phyloP scores from a whole-genome alignment of 2,329 filamentous ascomycete genomes.

The Trichoderma pleuroti region DNA sequence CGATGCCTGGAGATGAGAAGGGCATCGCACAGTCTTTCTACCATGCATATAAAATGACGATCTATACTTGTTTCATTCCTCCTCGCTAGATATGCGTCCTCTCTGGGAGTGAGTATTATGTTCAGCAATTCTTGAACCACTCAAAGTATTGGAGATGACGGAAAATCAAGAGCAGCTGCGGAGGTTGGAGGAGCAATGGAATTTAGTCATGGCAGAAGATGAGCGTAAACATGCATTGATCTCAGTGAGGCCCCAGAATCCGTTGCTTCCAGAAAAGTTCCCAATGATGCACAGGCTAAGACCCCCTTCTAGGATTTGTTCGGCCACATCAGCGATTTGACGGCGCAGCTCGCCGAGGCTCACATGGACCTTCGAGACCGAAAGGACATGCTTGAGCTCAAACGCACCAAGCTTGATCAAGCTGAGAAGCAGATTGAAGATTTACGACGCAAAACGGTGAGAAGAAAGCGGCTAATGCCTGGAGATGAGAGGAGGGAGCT shows the following conservation, averaged over 20 bases:
- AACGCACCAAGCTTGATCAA: conserved; percentile 10
- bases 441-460: conserved; percentile 12
- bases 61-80: neutral
- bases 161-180: conserved; percentile 14
- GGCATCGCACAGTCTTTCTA: neutral
- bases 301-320: conserved; percentile 12
- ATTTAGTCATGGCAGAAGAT: conserved; percentile 15
- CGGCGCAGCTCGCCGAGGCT: conserved; percentile 12
- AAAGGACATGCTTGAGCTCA: conserved; percentile 20
- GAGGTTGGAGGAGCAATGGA: conserved; percentile 12
- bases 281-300: neutral
- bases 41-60: conserved; percentile 15
- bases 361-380: conserved; percentile 19
- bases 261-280: neutral
- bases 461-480: neutral
- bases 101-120: neutral
- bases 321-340: conserved; percentile 6
- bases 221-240: conserved; percentile 16
- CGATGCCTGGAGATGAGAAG: neutral
- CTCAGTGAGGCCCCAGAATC: neutral
- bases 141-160: conserved; percentile 7
- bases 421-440: conserved; percentile 17
- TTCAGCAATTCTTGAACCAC: neutral
- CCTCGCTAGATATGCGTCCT: neutral
- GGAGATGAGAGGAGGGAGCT: neutral